Conservation (phyloP, 1,284 basidiomycete genomes). For the Pisolithus thermaeus region DNA sequence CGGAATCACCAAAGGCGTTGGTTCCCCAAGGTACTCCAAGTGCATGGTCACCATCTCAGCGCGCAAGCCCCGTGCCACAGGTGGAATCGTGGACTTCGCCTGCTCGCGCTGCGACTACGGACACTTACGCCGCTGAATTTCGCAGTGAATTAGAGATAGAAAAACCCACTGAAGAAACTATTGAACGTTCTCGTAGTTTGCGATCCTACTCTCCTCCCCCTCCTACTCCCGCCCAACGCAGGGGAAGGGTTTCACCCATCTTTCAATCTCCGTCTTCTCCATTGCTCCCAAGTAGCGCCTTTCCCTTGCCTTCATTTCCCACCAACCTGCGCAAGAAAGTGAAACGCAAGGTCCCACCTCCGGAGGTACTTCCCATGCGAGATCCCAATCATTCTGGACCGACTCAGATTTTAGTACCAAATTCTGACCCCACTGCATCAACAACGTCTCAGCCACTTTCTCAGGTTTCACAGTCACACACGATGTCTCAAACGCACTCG, state of each 20-base stretch:
- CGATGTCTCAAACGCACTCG: slow-evolving; percentile 14
- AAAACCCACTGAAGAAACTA: not conserved
- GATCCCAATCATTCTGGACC: slow-evolving; percentile 17
- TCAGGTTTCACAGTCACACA: slow-evolving; percentile 13
- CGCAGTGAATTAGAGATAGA: slow-evolving; percentile 4
- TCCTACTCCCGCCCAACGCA: slow-evolving; percentile 28
- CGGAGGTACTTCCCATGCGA: slow-evolving; percentile 8
- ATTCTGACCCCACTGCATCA: slow-evolving; percentile 24
- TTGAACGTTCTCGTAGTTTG: not conserved
- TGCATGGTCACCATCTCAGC: slow-evolving; percentile 22
- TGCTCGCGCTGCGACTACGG: slow-evolving; percentile 1
- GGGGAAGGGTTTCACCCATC: slow-evolving; percentile 5
- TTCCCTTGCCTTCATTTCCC: slow-evolving; percentile 6
- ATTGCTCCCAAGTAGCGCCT: slow-evolving; percentile 10
- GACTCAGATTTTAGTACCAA: slow-evolving; percentile 26
- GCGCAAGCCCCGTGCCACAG: slow-evolving; percentile 13
- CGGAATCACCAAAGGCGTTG: not conserved
- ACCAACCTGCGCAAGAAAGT: slow-evolving; percentile 15
- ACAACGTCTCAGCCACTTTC: slow-evolving; percentile 22
- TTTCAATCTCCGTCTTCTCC: slow-evolving; percentile 14
- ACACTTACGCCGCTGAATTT: not conserved
- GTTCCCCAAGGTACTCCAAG: slow-evolving; percentile 21
- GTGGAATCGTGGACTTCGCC: not conserved
- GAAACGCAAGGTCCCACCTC: slow-evolving; percentile 25
- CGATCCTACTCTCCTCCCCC: slow-evolving; percentile 19